Base-by-base conservation (phyloP, 2,329 filamentous ascomycete genomes). In the Parasarocladium wereldwijsianum region DNA sequence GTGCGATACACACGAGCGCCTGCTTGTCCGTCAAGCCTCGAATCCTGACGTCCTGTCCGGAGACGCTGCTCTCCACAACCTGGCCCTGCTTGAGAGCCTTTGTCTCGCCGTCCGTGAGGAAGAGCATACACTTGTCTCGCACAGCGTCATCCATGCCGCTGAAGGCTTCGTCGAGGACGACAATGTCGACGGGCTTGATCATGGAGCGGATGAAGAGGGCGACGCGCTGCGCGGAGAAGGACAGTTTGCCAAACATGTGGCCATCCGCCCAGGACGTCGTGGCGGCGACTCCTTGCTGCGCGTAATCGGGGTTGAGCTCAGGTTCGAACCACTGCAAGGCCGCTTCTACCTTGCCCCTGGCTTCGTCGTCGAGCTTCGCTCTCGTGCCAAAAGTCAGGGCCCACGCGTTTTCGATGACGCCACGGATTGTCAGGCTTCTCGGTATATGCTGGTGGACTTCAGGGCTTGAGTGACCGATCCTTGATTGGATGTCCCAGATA, bases 361-460 rank as follows among this genome's bases (percentile, higher is more conserved):
- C 69, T 8, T 66, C 54, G 1, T 57, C 47, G 21, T 71, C 64
- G 1, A 96, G 57, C 24, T 58, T 66, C 0, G 90, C 77, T 36
- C 65, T 72, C 2, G 74, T 66, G 11, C 79, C 64, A 40, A 93
- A 92, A 0, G 90, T 93, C 34, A 92, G 82, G 2, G 85, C 78
- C 77, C 84, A 96, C 0, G 87, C 85, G 29, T 77, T 87, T 47
- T 90, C 83, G 1, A 98, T 50, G 0, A 83, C 69, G 29, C 77
- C 66, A 2, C 83, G 70, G 8, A 93, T 57, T 0, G 75, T 77
- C 26, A 93, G 60, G 20, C 68, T 62, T 28, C 77, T 76, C 1
- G 90, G 87, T 57, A 96, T 94, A 51, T 93, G 85, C 31, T 83
- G 76, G 44, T 96, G 86, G 4, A 96, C 80, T 49, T 96, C 90